Percentiles rank a stretch among this genome's conserved stretches.
These are phyloP conservation scores for Nigrospora sphaerica DNA, from an alignment of 2,329 filamentous ascomycete species.

Conservation along the genomic window DNA sequence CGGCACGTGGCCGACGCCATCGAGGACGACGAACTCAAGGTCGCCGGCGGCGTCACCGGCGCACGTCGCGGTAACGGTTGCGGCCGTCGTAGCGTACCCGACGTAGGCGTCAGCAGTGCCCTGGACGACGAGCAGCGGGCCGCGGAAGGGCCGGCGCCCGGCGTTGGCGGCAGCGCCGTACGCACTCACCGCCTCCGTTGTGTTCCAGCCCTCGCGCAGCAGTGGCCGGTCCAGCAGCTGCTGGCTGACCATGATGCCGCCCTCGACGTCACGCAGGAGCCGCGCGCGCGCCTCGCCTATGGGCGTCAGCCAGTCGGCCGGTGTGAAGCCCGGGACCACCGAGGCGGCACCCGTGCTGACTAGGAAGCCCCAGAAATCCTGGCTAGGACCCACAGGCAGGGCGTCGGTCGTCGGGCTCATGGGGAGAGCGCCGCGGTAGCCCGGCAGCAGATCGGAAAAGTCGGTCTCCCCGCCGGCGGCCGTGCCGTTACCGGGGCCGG, in stretches of 20 bases:
- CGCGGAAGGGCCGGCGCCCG: slow-evolving; percentile 23
- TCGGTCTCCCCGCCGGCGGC: slow-evolving; percentile 14
- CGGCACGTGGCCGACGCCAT: slow-evolving; percentile 12
- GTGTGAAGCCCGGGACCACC: slow-evolving; percentile 18
- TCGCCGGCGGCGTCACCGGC: not conserved
- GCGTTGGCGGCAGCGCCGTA: slow-evolving; percentile 17
- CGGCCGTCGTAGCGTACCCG: slow-evolving; percentile 6
- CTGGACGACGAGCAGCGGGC: slow-evolving; percentile 29
- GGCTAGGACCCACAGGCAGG: too few relatives aligned
- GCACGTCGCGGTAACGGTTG: slow-evolving; percentile 8
- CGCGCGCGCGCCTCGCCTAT: slow-evolving; percentile 11
- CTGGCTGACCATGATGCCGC: slow-evolving; percentile 8
- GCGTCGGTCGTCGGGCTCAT: too few relatives aligned
- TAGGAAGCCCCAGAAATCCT: slow-evolving; percentile 9
- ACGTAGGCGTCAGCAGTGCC: slow-evolving; percentile 18
- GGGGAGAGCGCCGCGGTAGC: slow-evolving; percentile 28
- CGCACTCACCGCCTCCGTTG: slow-evolving; percentile 9
- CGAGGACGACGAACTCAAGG: slow-evolving; percentile 13
- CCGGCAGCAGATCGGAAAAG: slow-evolving; percentile 18
- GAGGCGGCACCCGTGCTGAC: slow-evolving; percentile 11
- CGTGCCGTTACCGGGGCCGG: not conserved
- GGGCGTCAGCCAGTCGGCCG: slow-evolving; percentile 18
- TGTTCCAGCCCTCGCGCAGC: slow-evolving; percentile 9
- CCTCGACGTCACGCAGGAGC: slow-evolving; percentile 11
- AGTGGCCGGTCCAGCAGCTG: slow-evolving; percentile 8